These are phyloP conservation scores for Phytomonas sp. DNA, from an alignment of 208 protist genomes.

Conservation along the genomic window DNA sequence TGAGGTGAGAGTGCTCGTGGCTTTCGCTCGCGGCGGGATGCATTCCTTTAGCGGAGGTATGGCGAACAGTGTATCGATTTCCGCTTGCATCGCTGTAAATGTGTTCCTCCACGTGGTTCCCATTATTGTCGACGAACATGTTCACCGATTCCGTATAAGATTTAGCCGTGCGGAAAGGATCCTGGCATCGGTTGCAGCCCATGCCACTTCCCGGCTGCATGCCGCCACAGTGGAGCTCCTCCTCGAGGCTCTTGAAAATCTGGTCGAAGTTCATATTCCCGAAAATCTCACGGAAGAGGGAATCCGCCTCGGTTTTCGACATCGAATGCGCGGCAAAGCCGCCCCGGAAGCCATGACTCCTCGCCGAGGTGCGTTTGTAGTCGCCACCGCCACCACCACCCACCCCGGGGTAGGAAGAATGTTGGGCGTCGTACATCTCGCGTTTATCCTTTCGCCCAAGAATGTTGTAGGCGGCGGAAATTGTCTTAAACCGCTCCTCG, in stretches of 20 bases:
- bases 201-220: constrained; percentile 13
- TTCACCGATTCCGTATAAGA: constrained; percentile 25
- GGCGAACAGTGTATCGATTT: constrained; percentile 63
- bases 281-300: constrained; percentile 80
- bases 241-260: constrained; percentile 78
- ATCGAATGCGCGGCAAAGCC: constrained; percentile 59
- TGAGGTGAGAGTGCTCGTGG: constrained; percentile 44
- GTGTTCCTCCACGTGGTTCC: constrained; percentile 80
- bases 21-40: constrained; percentile 70
- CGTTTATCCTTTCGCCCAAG: constrained; percentile 67
- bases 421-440: constrained; percentile 69
- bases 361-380: not conserved
- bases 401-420: constrained; percentile 20
- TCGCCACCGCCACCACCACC: constrained; percentile 14
- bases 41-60: constrained; percentile 25
- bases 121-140: constrained; percentile 57
- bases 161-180: constrained; percentile 65
- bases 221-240: constrained; percentile 48
- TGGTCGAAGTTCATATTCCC: constrained; percentile 79
- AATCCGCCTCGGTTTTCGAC: constrained; percentile 82
- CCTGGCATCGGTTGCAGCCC: constrained; percentile 17
- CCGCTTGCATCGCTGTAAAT: constrained; percentile 62
- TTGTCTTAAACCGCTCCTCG: constrained; percentile 83
- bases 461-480: constrained; percentile 81
- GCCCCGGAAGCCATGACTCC: constrained; percentile 15